Evolutionary conservation across 2,329 filamentous ascomycete genomes (phyloP).

Genomic region (Penicillium sp.): DNA sequence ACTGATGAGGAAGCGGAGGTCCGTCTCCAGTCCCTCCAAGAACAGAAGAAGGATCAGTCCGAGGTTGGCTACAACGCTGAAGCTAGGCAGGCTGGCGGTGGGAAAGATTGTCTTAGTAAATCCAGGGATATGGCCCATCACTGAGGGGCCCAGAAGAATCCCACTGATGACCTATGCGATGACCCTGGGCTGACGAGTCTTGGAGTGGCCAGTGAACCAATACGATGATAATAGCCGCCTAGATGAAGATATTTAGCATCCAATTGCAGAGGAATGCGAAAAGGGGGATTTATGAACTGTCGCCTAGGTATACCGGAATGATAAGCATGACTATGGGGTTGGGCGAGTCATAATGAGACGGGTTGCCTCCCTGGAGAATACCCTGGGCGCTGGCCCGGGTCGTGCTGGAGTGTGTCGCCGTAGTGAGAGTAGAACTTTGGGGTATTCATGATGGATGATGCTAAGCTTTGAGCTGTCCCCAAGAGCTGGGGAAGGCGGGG

Average conservation of each 20-base stretch:
- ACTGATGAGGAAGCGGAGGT: slow-evolving; percentile 70
- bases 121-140: slow-evolving; percentile 80
- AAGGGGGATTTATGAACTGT: background rate
- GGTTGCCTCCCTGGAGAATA: slow-evolving; percentile 69
- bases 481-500: background rate
- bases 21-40: slow-evolving; percentile 82
- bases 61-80: slow-evolving; percentile 77
- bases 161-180: slow-evolving; percentile 85
- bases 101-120: slow-evolving; percentile 80
- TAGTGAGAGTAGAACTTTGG: background rate
- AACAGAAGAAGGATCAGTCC: slow-evolving; percentile 85
- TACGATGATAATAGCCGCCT: slow-evolving; percentile 71
- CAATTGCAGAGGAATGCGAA: background rate
- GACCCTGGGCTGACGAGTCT: slow-evolving; percentile 75
- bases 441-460: background rate
- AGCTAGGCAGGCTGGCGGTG: slow-evolving; percentile 67
- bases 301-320: slow-evolving; percentile 60
- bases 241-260: slow-evolving; percentile 48
- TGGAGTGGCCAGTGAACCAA: slow-evolving; percentile 74
- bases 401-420: background rate
- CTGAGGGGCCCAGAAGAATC: slow-evolving; percentile 80
- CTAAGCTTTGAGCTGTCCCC: background rate
- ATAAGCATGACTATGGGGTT: slow-evolving; percentile 76
- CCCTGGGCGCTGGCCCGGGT: slow-evolving; percentile 55
- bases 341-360: slow-evolving; percentile 65